Base-by-base conservation (phyloP, 306 rosid genomes). In the Pyrus bretschneideri region DNA sequence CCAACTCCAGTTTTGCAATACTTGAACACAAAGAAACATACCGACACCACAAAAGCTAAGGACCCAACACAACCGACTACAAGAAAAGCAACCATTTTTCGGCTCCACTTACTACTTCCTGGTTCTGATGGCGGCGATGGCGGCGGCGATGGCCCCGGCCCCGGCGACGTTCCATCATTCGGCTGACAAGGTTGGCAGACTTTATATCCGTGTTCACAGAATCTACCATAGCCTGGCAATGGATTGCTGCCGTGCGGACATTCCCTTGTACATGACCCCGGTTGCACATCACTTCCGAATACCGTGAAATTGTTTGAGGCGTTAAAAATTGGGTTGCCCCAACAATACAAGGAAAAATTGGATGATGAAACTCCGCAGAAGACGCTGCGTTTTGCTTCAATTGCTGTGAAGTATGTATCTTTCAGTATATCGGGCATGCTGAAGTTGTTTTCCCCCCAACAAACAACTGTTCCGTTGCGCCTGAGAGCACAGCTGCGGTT, bases 1-100 rank as follows among this genome's bases (percentile, higher is more conserved):
- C 81, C 75, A n/a, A 76, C 90, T 72, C 81, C 73, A n/a, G 75
- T 67, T 51, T 84, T 88, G 77, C 86, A 86, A 31, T 70, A 77
- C 44, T 71, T 84, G 83, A 80, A 79, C 44, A 88, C 29, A 54
- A 88, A 79, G 90, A 79, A 92, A 17, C 78, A 77, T 42, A 73
- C 65, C 29, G 79, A 85, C 40, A 85, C 68, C 42, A 89, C 55
- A 62, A 89, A 83, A 44, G 87, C 67, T 40, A 68, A 40, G 17
- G 87, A 83, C 17, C 98, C 98, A 23, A 92, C 92, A 40, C 95
- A 90, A 4, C 98, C 98, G 30, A 95, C 85, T 52, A 88, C 93
- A 4, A 95, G 74, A 76, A 87, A 87, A 46, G 91, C 92, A 77
- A 95, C 91, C 92, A 84, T 89, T 80, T 67, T 79, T 11, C 79